Percentiles rank a stretch among this genome's conserved stretches.
These are phyloP conservation scores for Withania somnifera DNA, from an alignment of 305 asterid genomes.

Conservation along the genomic window DNA sequence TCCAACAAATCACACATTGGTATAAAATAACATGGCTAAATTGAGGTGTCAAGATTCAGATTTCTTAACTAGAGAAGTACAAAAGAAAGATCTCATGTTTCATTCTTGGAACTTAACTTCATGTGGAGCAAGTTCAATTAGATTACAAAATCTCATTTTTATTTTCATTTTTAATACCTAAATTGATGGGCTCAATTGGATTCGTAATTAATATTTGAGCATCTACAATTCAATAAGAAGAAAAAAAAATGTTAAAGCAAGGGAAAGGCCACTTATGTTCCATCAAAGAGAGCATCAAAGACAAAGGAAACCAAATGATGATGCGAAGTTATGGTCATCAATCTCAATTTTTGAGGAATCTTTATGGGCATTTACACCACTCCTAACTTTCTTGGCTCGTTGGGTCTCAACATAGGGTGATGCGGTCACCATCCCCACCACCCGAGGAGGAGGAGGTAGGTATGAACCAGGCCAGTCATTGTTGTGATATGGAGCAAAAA, in stretches of 20 bases:
- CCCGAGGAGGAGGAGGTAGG: conserved; percentile 11
- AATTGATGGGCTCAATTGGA: background rate
- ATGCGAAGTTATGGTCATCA: conserved; percentile 45
- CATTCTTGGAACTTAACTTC: background rate
- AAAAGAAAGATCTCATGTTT: background rate
- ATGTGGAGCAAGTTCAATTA: background rate
- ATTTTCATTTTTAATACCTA: background rate
- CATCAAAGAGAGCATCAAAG: conserved; percentile 66
- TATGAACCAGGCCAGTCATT: conserved; percentile 14
- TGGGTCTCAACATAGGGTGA: conserved; percentile 26
- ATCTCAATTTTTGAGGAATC: conserved; percentile 47
- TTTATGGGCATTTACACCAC: conserved; percentile 66
- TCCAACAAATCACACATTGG: background rate
- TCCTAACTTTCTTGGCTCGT: conserved; percentile 50
- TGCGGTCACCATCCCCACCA: conserved; percentile 13
- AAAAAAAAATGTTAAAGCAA: background rate
- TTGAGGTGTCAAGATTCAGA: background rate
- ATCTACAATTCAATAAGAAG: background rate
- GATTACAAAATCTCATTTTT: background rate
- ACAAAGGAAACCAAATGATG: conserved; percentile 48
- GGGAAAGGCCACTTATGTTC: conserved; percentile 24
- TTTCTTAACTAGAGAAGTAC: background rate
- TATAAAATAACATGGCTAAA: background rate
- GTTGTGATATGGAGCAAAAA: conserved; percentile 19
- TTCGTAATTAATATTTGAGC: background rate